These are phyloP conservation scores for Drechslerella dactyloides DNA, from an alignment of 2,329 filamentous ascomycete genomes.

Conservation along the genomic window DNA sequence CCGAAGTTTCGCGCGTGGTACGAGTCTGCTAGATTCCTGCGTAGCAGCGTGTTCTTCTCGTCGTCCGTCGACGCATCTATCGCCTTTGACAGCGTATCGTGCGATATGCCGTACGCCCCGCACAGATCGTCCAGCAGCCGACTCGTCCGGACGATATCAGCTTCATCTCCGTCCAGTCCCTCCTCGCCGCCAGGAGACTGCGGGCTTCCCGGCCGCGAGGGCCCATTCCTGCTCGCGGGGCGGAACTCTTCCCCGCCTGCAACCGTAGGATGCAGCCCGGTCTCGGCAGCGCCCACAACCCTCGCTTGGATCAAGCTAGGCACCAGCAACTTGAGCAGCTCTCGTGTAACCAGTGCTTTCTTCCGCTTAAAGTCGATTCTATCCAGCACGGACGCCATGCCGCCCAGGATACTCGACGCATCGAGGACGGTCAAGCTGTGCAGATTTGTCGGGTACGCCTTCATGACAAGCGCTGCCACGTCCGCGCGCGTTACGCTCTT, in stretches of 20 bases:
- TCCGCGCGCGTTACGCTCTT: constrained; percentile 52
- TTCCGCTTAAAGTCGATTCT: constrained; percentile 81
- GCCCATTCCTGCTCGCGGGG: constrained; percentile 64
- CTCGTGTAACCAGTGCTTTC: constrained; percentile 86
- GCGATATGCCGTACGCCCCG: constrained; percentile 69
- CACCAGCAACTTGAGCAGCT: constrained; percentile 81
- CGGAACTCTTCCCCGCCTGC: constrained; percentile 66
- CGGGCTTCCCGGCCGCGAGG: constrained; percentile 60
- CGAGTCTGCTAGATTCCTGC: constrained; percentile 57
- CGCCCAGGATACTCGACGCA: constrained; percentile 78
- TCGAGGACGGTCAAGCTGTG: constrained; percentile 76
- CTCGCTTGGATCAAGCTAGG: constrained; percentile 86
- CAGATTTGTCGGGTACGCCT: constrained; percentile 61
- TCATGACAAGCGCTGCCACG: constrained; percentile 64
- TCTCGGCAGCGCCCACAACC: constrained; percentile 91
- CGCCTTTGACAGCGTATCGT: constrained; percentile 21
- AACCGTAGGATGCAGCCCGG: constrained; percentile 91
- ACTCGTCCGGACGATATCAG: constrained; percentile 69
- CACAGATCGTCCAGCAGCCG: constrained; percentile 68
- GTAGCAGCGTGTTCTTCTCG: constrained; percentile 61
- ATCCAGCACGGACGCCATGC: constrained; percentile 84
- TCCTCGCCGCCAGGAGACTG: constrained; percentile 59
- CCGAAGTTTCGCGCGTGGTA: constrained; percentile 66
- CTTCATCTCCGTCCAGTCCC: constrained; percentile 69
- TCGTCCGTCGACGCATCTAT: constrained; percentile 52